Conservation (phyloP, 306 rosid species). For the Echinosophora koreensis region DNA sequence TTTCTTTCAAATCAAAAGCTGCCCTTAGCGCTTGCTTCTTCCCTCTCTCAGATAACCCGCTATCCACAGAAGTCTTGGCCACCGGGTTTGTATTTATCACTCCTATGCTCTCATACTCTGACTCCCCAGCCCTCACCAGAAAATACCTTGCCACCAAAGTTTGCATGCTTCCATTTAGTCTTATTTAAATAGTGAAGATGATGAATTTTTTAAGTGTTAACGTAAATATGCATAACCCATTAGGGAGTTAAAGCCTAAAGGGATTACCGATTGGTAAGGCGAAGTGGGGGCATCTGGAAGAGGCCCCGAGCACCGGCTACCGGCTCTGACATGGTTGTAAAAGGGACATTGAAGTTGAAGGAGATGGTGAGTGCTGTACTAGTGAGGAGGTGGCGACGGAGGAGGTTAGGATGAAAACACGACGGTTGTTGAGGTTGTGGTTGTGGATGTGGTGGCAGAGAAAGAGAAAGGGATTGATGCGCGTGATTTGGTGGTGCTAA, state of each 20-base stretch:
- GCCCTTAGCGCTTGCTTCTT: constrained; percentile 73
- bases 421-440: constrained; percentile 36
- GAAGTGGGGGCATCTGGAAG: constrained; percentile 67
- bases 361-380: constrained; percentile 51
- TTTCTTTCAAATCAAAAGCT: constrained; percentile 80
- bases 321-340: constrained; percentile 39
- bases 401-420: constrained; percentile 35
- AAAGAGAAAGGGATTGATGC: constrained; percentile 3
- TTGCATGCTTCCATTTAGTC: neutral
- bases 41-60: constrained; percentile 81
- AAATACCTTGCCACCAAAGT: constrained; percentile 67
- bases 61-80: constrained; percentile 87
- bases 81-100: constrained; percentile 89
- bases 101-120: constrained; percentile 86
- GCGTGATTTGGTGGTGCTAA: constrained; percentile 31
- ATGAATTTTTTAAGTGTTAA: too few relatives aligned
- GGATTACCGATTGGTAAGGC: constrained; percentile 60
- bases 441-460: constrained; percentile 35
- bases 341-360: constrained; percentile 48
- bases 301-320: constrained; percentile 62
- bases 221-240: too few relatives aligned
- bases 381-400: constrained; percentile 54
- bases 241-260: neutral
- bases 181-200: too few relatives aligned
- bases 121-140: constrained; percentile 93